These are phyloP conservation scores for Spathaspora girioi DNA, from an alignment of 805 yeast genomes.

Conservation along the genomic window DNA sequence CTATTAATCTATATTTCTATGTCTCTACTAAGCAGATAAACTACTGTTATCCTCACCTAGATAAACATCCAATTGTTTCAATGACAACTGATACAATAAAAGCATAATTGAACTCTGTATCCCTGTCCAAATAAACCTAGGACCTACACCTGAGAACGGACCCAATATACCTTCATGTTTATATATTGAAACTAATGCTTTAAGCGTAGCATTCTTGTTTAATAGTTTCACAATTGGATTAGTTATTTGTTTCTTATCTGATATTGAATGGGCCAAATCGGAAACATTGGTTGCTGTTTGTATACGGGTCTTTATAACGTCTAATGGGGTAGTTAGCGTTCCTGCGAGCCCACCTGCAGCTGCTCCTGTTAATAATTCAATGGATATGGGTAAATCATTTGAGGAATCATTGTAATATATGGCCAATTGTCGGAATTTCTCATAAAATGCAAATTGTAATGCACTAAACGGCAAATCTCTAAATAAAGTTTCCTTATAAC, in stretches of 20 bases:
- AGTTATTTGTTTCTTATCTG: neutral
- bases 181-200: conserved; percentile 45
- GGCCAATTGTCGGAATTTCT: conserved; percentile 67
- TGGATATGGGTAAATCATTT: conserved; percentile 48
- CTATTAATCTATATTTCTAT: neutral
- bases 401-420: conserved; percentile 28
- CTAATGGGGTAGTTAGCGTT: conserved; percentile 81
- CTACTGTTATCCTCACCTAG: conserved; percentile 2
- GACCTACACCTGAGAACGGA: conserved; percentile 92
- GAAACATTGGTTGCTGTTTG: conserved; percentile 70
- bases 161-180: conserved; percentile 74
- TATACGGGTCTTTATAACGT: conserved; percentile 86
- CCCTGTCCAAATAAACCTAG: conserved; percentile 95
- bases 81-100: conserved; percentile 74
- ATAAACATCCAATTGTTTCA: conserved; percentile 47
- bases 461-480: conserved; percentile 97
- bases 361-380: conserved; percentile 86
- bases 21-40: neutral
- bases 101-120: conserved; percentile 94
- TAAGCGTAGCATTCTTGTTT: conserved; percentile 22
- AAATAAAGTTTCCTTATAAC: conserved; percentile 89
- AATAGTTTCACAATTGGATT: conserved; percentile 9
- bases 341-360: conserved; percentile 96
- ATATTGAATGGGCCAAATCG: neutral
- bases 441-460: conserved; percentile 93